Percentiles rank a stretch among this genome's conserved stretches.
Evolutionary conservation across 2,329 filamentous ascomycete genomes (phyloP).

Genomic region (Cladosporium phlei): DNA sequence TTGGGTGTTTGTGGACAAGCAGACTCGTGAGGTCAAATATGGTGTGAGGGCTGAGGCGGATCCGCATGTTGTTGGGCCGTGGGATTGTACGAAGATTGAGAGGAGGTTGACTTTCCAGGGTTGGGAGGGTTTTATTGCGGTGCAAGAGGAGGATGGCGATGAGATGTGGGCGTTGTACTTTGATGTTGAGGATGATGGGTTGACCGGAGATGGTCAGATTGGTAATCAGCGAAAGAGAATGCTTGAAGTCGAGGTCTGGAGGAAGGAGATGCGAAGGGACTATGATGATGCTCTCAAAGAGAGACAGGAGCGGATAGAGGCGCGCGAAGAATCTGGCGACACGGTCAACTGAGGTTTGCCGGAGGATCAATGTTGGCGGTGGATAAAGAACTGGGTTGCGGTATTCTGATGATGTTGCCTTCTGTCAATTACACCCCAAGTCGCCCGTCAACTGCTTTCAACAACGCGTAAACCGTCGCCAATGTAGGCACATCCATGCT

Average conservation of each 20-base stretch:
- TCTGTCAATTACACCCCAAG: constrained; percentile 16
- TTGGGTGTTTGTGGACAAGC: constrained; percentile 19
- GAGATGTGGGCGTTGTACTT: constrained; percentile 23
- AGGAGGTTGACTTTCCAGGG: constrained; percentile 19
- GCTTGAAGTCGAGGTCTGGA: constrained; percentile 30
- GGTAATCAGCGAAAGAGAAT: constrained; percentile 26
- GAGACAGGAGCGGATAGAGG: constrained; percentile 24
- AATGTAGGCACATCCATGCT: constrained; percentile 38
- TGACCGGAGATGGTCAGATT: constrained; percentile 19
- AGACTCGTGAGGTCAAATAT: constrained; percentile 21
- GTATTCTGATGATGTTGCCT: too few relatives aligned
- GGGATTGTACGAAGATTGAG: constrained; percentile 21
- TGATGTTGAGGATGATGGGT: constrained; percentile 18
- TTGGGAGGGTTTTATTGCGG: constrained; percentile 22
- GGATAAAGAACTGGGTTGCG: background rate
- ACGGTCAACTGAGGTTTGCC: constrained; percentile 4
- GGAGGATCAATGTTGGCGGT: background rate
- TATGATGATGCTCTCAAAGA: constrained; percentile 23
- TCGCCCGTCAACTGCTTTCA: constrained; percentile 24
- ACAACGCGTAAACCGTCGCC: constrained; percentile 36
- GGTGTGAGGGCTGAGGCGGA: constrained; percentile 20
- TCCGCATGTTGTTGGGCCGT: constrained; percentile 17
- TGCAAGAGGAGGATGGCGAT: constrained; percentile 19
- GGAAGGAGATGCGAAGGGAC: constrained; percentile 27
- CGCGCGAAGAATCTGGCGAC: constrained; percentile 14